Evolutionary conservation across 2,329 filamentous ascomycete species (phyloP).

Genomic region (Fusarium mexicanum): DNA sequence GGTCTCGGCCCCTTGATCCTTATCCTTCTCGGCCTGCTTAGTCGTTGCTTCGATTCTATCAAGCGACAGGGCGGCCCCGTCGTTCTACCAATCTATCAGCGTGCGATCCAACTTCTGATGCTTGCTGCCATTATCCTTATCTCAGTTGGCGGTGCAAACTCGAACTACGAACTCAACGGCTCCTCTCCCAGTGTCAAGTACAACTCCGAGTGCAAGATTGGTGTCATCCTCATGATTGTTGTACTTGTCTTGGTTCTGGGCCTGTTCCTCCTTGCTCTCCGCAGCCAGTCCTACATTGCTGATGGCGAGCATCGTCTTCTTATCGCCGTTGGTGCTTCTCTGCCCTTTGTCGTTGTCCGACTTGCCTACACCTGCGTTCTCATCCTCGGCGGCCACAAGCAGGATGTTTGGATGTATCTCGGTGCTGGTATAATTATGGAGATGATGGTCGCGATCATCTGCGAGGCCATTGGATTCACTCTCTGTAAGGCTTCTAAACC

Average conservation of each 20-base stretch:
- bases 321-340: constrained; percentile 49
- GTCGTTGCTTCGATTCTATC: constrained; percentile 57
- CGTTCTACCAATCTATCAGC: constrained; percentile 45
- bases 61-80: constrained; percentile 49
- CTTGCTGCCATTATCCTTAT: constrained; percentile 51
- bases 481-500: constrained; percentile 37
- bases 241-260: constrained; percentile 54
- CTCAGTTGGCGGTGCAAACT: constrained; percentile 46
- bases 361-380: constrained; percentile 45
- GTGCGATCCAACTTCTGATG: constrained; percentile 54
- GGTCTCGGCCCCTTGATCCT: constrained; percentile 60
- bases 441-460: constrained; percentile 46
- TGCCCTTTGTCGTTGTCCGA: constrained; percentile 49
- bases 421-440: constrained; percentile 48
- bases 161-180: constrained; percentile 33
- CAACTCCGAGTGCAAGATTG: constrained; percentile 41
- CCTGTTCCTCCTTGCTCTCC: constrained; percentile 51
- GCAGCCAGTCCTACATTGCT: constrained; percentile 52
- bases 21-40: constrained; percentile 47
- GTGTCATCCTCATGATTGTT: constrained; percentile 46
- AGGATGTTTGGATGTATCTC: constrained; percentile 46
- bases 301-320: constrained; percentile 66
- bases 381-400: constrained; percentile 42
- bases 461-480: constrained; percentile 45
- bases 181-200: constrained; percentile 43